Conservation (phyloP, 371 early-diverging fungal genomes). For the Haplosporangium sp. region DNA sequence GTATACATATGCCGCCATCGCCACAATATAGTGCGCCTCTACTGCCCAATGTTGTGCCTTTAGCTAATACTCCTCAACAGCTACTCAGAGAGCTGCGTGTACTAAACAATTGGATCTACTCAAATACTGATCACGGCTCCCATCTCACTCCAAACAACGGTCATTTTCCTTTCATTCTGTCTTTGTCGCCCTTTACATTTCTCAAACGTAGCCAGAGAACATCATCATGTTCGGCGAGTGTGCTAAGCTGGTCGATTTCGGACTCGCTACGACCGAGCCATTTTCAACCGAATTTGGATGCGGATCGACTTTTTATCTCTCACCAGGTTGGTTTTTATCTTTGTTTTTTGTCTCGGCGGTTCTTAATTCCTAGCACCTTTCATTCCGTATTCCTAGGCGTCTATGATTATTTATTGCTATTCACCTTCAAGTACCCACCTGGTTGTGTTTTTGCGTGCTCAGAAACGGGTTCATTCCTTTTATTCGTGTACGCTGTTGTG, state of each 20-base stretch:
- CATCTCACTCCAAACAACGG: background rate
- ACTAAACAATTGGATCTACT: background rate
- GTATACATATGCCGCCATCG: too few relatives aligned
- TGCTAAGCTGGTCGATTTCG: slow-evolving; percentile 94
- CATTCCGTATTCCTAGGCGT: background rate
- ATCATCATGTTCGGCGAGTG: slow-evolving; percentile 66
- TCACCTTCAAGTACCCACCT: too few relatives aligned
- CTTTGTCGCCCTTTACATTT: background rate
- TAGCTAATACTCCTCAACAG: too few relatives aligned
- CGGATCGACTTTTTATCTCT: slow-evolving; percentile 93
- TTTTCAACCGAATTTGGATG: slow-evolving; percentile 87
- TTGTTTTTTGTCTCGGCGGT: background rate
- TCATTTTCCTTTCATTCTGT: background rate
- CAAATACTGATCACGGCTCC: background rate
- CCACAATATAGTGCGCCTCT: too few relatives aligned
- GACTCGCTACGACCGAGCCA: slow-evolving; percentile 84
- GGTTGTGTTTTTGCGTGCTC: too few relatives aligned
- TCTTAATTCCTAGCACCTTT: too few relatives aligned
- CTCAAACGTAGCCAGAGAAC: slow-evolving; percentile 62
- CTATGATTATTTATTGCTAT: background rate
- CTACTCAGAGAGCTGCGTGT: background rate
- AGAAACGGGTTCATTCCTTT: too few relatives aligned
- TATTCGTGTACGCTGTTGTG: too few relatives aligned
- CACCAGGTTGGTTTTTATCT: slow-evolving; percentile 70
- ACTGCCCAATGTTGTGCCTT: too few relatives aligned